Evolutionary conservation across 495 filamentous ascomycete genomes (phyloP), one percentile per base, ranked within the genome.

Genomic region (Lindgomyces ingoldianus): DNA sequence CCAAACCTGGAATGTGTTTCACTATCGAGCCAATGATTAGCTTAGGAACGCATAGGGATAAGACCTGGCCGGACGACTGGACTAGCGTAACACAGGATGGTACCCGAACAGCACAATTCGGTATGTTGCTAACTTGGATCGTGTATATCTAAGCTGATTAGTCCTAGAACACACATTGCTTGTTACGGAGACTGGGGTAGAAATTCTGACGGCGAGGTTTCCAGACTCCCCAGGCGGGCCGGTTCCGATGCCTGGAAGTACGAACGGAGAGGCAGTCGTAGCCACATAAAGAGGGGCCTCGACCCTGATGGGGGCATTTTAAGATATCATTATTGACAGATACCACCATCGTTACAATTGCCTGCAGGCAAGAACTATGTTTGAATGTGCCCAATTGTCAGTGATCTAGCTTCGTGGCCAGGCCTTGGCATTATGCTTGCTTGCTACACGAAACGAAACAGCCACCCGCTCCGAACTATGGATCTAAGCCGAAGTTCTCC

Each of bases 141-240:
- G 9, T 14, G 18, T 11, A 16, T 54, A 4, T 21, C 12, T 45
- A 1, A 21, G 47, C 67, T 71, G 63, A 71, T 30, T 51, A n/a
- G 36, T 53, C 41, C 21, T 60, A 89, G 92, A 99, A 73, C 94
- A 99, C 74, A 99, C 94, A 0, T 82, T 96, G 36, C 76, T 99
- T 1, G 93, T 98, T 1, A 99, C 94, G 0, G 93, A 94, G 72
- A 87, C 90, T 55, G 94, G 94, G 0, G 91, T 96, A 14, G 94
- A 99, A 79, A 81, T 98, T 41, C 76, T 99, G 70, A 99, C 94
- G 1, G 94, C 93, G 27, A 83, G 94, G 66, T 75, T 85, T 44
- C 80, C 85, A 21, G 84, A 88, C 72, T 96, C 92, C 4, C 94
- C 94, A 0, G 94, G 94, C 45, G 94, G 94, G 0, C 83, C 89